A percentile compares a stretch with the other conserved stretches of the same genome.
Conservation (phyloP, 192 early-diverging fungal genomes). For the Jimgerdemannia flammicorona region DNA sequence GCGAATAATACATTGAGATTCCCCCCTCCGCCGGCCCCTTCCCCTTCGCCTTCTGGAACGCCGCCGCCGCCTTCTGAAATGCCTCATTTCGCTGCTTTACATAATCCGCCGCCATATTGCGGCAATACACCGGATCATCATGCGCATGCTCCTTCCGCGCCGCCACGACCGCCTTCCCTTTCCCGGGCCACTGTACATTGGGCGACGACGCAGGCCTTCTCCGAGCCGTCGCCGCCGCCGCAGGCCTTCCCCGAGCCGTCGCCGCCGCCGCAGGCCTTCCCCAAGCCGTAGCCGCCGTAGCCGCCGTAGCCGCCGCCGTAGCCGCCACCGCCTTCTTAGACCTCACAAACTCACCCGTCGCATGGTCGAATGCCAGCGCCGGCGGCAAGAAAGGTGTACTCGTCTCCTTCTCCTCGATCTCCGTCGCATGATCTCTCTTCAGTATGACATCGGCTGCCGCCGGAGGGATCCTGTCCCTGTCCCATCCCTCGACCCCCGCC, state of each 20-base stretch:
- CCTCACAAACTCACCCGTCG: conserved; percentile 1
- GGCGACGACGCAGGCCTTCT: conserved; percentile 10
- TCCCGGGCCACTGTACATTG: too few relatives aligned
- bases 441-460: conserved; percentile 38
- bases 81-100: conserved; percentile 40
- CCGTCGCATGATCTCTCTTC: conserved; percentile 22
- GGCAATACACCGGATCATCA: conserved; percentile 46
- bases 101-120: conserved; percentile 31
- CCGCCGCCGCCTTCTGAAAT: conserved; percentile 42
- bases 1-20: conserved; percentile 47
- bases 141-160: conserved; percentile 37
- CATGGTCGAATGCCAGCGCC: conserved; percentile 15
- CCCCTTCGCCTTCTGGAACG: conserved; percentile 23
- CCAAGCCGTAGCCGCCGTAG: too few relatives aligned
- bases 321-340: neutral
- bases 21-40: conserved; percentile 41
- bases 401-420: conserved; percentile 9
- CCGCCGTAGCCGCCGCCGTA: neutral
- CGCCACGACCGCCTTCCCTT: conserved; percentile 14
- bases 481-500: conserved; percentile 20
- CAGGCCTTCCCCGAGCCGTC: conserved; percentile 11
- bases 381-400: conserved; percentile 18
- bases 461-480: conserved; percentile 20
- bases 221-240: neutral
- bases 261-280: neutral